A percentile compares a stretch with the other conserved stretches of the same genome.
These are phyloP conservation scores for Cicer yamashitae DNA, from an alignment of 306 rosid genomes.

Conservation along the genomic window DNA sequence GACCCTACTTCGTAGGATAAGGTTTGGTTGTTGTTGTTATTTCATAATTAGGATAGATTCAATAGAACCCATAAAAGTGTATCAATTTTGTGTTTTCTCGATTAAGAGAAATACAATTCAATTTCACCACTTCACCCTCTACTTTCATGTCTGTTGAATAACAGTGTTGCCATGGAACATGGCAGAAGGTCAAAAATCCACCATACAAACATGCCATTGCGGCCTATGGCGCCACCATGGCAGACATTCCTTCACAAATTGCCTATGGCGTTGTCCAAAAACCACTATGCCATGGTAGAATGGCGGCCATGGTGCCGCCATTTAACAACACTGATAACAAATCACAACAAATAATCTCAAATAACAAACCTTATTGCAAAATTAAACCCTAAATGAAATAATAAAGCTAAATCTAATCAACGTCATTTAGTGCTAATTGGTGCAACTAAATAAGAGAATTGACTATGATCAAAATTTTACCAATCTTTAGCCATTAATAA, in stretches of 20 bases:
- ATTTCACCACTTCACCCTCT: not conserved
- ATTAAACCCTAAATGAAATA: not conserved
- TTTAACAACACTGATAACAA: not conserved
- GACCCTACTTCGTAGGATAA: too few relatives aligned
- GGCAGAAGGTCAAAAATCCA: too few relatives aligned
- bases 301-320: too few relatives aligned
- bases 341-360: not conserved
- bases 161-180: too few relatives aligned
- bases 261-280: too few relatives aligned
- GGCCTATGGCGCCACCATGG: too few relatives aligned
- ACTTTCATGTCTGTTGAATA: not conserved
- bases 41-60: not conserved
- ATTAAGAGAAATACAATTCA: not conserved
- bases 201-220: too few relatives aligned
- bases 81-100: not conserved
- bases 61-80: not conserved
- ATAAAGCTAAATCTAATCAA: constrained; percentile 11
- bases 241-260: too few relatives aligned
- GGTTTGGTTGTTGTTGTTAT: too few relatives aligned
- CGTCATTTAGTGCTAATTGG: constrained; percentile 11
- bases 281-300: too few relatives aligned
- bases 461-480: not conserved
- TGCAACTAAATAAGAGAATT: constrained; percentile 15
- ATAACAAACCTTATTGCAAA: not conserved
- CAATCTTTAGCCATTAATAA: not conserved